Evolutionary conservation across 805 yeast species (phyloP).

Genomic region (Metschnikowia henanensis): DNA sequence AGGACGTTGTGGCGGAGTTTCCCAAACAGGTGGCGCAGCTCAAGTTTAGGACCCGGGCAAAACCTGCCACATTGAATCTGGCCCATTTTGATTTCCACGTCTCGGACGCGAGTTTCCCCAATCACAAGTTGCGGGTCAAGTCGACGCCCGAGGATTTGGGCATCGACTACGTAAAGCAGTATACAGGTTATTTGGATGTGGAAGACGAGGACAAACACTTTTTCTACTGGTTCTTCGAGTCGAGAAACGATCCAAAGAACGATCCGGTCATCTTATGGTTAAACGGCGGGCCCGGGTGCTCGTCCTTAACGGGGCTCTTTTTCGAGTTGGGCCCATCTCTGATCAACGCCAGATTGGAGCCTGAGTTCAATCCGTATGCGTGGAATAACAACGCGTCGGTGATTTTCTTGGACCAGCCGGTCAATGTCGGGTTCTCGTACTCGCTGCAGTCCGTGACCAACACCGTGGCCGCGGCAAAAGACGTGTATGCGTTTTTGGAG

Average conservation of each 20-base stretch:
- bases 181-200: slow-evolving; percentile 83
- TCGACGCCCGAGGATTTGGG: slow-evolving; percentile 48
- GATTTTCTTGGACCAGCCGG: slow-evolving; percentile 91
- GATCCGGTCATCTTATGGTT: slow-evolving; percentile 92
- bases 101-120: slow-evolving; percentile 38
- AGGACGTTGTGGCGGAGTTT: slow-evolving; percentile 59
- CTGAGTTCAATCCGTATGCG: slow-evolving; percentile 74
- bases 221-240: slow-evolving; percentile 93
- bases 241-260: slow-evolving; percentile 62
- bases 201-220: slow-evolving; percentile 83
- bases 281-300: slow-evolving; percentile 97
- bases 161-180: slow-evolving; percentile 79
- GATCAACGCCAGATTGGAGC: slow-evolving; percentile 62
- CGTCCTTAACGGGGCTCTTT: slow-evolving; percentile 84
- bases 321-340: slow-evolving; percentile 92
- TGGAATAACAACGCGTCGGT: slow-evolving; percentile 94
- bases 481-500: slow-evolving; percentile 80
- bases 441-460: slow-evolving; percentile 63
- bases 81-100: slow-evolving; percentile 40
- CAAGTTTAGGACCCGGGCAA: slow-evolving; percentile 52
- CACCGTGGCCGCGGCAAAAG: slow-evolving; percentile 83
- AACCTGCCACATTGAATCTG: slow-evolving; percentile 21
- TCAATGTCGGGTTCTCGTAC: slow-evolving; percentile 88
- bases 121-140: slow-evolving; percentile 25
- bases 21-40: slow-evolving; percentile 55